Conservation (phyloP, 176 grass and related monocot genomes). For the Aechmea fasciata region DNA sequence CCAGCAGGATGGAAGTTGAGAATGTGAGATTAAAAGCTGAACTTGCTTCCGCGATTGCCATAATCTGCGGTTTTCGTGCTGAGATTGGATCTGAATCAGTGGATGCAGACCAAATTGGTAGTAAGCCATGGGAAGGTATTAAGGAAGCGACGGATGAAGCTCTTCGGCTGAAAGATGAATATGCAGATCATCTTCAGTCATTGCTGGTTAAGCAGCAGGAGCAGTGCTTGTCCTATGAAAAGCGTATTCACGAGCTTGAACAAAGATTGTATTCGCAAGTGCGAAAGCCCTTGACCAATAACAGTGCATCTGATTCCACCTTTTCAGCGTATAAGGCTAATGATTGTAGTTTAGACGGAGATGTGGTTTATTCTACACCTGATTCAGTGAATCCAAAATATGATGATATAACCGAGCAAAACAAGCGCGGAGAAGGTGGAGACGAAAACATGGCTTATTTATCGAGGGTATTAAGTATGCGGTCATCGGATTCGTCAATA, state of each 20-base stretch:
- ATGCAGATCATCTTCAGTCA: constrained; percentile 58
- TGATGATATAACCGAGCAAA: constrained; percentile 26
- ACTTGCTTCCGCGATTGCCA: constrained; percentile 82
- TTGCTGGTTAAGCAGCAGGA: constrained; percentile 54
- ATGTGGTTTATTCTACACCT: constrained; percentile 78
- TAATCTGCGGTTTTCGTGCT: constrained; percentile 49
- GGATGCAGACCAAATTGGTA: constrained; percentile 51
- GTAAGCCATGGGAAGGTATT: constrained; percentile 40
- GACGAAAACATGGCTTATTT: constrained; percentile 97
- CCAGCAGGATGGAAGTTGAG: constrained; percentile 86
- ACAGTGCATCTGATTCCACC: constrained; percentile 41
- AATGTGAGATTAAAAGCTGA: constrained; percentile 88
- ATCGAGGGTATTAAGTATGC: constrained; percentile 59
- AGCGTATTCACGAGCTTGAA: constrained; percentile 86
- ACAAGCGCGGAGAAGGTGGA: constrained; percentile 68
- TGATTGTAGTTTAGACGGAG: constrained; percentile 44
- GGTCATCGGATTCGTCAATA: constrained; percentile 46
- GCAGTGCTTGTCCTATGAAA: constrained; percentile 64
- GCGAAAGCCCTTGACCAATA: constrained; percentile 46
- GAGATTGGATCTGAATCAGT: constrained; percentile 57
- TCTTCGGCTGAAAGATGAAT: constrained; percentile 70
- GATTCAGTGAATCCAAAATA: constrained; percentile 27
- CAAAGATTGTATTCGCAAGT: constrained; percentile 58
- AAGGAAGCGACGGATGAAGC: constrained; percentile 71
- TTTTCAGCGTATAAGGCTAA: constrained; percentile 47